Conservation (phyloP, 352 stramenopile species). For the Phytophthora kernoviae region DNA sequence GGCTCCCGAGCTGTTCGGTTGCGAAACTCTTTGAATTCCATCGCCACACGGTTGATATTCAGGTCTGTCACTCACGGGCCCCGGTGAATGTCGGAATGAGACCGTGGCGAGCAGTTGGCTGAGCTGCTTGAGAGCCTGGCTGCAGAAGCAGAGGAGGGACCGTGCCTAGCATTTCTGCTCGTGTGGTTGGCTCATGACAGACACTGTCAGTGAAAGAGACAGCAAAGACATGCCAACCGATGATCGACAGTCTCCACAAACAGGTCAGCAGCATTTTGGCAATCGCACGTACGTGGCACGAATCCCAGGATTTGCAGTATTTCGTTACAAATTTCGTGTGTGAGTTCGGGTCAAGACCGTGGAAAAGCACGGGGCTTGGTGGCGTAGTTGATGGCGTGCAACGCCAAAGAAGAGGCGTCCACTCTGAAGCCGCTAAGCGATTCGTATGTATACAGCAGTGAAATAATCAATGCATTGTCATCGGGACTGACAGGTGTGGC, state of each 20-base stretch:
- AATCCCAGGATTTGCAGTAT: slow-evolving; percentile 24
- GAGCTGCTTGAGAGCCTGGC: slow-evolving; percentile 4
- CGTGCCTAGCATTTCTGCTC: not conserved
- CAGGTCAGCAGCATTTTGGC: slow-evolving; percentile 20
- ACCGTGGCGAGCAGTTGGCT: slow-evolving; percentile 7
- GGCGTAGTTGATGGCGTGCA: slow-evolving; percentile 14
- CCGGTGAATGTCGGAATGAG: slow-evolving; percentile 28
- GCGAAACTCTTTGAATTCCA: slow-evolving; percentile 34
- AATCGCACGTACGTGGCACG: slow-evolving; percentile 27
- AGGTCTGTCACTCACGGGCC: slow-evolving; percentile 3
- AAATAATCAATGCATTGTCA: not conserved
- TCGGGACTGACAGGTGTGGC: too few species aligned
- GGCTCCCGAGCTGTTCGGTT: slow-evolving; percentile 21
- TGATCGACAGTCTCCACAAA: not conserved
- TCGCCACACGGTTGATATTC: slow-evolving; percentile 12
- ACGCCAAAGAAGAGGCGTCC: slow-evolving; percentile 16
- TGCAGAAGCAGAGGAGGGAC: slow-evolving; percentile 13
- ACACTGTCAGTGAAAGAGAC: not conserved
- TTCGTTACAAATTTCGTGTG: slow-evolving; percentile 9
- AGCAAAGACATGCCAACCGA: not conserved
- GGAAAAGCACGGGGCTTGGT: slow-evolving; percentile 7
- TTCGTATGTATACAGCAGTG: too few species aligned
- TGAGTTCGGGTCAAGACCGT: slow-evolving; percentile 9
- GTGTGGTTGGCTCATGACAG: not conserved
- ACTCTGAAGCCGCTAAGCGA: too few species aligned